phyloP scores from a whole-genome alignment of 2,329 filamentous ascomycete genomes.

The Venturia effusa region DNA sequence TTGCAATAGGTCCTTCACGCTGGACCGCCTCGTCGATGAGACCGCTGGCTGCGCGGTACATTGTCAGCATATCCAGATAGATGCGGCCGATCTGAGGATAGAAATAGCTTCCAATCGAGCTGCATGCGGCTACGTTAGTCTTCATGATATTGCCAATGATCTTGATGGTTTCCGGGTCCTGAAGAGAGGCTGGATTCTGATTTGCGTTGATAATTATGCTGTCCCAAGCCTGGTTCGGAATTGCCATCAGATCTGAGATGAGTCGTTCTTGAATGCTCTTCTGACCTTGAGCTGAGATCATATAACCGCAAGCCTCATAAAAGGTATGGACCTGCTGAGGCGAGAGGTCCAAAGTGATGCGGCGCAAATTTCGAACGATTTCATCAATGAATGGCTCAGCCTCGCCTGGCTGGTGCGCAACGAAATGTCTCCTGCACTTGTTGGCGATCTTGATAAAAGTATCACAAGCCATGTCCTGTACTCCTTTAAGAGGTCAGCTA shows the following conservation, averaged over 20 bases:
- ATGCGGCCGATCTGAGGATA: constrained; percentile 96
- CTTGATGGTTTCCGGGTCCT: constrained; percentile 93
- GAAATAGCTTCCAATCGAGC: constrained; percentile 93
- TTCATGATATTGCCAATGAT: constrained; percentile 99
- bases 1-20: constrained; percentile 80
- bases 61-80: constrained; percentile 96
- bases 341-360: constrained; percentile 89
- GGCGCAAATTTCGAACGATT: constrained; percentile 89
- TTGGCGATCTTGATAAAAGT: constrained; percentile 99
- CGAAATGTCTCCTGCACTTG: constrained; percentile 95
- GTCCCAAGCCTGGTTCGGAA: constrained; percentile 68
- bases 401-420: constrained; percentile 89
- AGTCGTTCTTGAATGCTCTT: constrained; percentile 87
- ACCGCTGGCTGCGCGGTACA: constrained; percentile 95
- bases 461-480: constrained; percentile 99
- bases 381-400: constrained; percentile 95
- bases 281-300: constrained; percentile 96
- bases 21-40: constrained; percentile 90
- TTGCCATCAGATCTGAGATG: constrained; percentile 81
- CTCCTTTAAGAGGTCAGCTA: constrained; percentile 42
- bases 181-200: constrained; percentile 71
- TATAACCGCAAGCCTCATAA: constrained; percentile 97
- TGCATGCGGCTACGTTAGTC: constrained; percentile 97
- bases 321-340: constrained; percentile 98
- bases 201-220: constrained; percentile 81